Conservation (phyloP, 352 stramenopile species). For the Phytophthora parvispora region DNA sequence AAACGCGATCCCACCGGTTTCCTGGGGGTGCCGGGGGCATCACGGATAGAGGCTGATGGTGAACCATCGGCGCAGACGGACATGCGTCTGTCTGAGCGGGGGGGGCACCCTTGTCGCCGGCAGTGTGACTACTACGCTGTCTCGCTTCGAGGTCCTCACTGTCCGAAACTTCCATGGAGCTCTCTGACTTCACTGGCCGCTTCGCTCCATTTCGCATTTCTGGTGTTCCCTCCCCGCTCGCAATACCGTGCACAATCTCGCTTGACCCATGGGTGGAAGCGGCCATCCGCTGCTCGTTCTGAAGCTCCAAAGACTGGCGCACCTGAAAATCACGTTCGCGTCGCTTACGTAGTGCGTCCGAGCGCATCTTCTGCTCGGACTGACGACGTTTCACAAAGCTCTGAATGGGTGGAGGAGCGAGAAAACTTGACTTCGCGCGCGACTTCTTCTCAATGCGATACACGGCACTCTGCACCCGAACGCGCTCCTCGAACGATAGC, state of each 20-base stretch:
- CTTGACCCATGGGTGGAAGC: constrained; percentile 18
- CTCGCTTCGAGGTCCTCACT: constrained; percentile 39
- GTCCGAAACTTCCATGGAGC: constrained; percentile 81
- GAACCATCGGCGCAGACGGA: constrained; percentile 1
- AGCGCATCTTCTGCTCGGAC: constrained; percentile 82
- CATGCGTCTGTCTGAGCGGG: constrained; percentile 2
- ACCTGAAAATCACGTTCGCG: constrained; percentile 83
- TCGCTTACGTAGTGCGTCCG: constrained; percentile 75
- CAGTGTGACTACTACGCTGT: neutral
- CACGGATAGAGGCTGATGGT: constrained; percentile 20
- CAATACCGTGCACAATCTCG: constrained; percentile 16
- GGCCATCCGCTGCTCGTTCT: constrained; percentile 35
- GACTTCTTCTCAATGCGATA: constrained; percentile 77
- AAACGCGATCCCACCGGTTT: constrained; percentile 30
- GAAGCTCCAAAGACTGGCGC: constrained; percentile 65
- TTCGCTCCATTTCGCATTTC: constrained; percentile 27
- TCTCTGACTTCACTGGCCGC: constrained; percentile 52
- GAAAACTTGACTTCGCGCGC: constrained; percentile 43
- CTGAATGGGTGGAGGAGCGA: constrained; percentile 83
- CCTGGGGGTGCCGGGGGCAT: constrained; percentile 2
- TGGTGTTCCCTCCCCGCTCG: constrained; percentile 10
- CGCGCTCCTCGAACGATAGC: constrained; percentile 54
- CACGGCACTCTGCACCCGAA: constrained; percentile 74
- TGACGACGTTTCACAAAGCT: constrained; percentile 84
- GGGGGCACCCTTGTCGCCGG: neutral